These are phyloP conservation scores for Colletotrichum simmondsii DNA, from an alignment of 2,329 filamentous ascomycete genomes.

Conservation along the genomic window DNA sequence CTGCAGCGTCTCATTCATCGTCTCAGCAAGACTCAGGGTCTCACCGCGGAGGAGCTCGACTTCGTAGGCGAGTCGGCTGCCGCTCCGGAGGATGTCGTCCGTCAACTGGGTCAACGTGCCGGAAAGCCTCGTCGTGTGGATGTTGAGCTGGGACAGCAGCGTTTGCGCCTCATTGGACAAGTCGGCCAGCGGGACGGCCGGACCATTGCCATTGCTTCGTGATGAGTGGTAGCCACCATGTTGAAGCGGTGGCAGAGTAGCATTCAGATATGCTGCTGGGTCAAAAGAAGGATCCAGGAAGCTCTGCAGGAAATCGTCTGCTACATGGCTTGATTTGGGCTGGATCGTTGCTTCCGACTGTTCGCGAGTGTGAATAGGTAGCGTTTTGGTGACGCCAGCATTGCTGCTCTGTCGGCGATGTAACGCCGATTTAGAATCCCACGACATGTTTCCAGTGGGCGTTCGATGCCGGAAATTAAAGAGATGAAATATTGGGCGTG, in stretches of 20 bases:
- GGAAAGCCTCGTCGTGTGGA: conserved; percentile 86
- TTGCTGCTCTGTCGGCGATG: conserved; percentile 61
- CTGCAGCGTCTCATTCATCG: conserved; percentile 77
- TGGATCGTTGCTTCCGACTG: conserved; percentile 50
- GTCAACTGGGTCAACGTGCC: conserved; percentile 87
- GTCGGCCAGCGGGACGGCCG: conserved; percentile 73
- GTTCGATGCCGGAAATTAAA: background rate
- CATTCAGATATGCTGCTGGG: conserved; percentile 86
- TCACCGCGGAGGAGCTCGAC: conserved; percentile 94
- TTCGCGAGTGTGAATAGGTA: conserved; percentile 55
- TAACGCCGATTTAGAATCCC: conserved; percentile 48
- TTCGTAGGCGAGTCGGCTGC: conserved; percentile 90
- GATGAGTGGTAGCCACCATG: conserved; percentile 44
- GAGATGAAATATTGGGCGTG: background rate
- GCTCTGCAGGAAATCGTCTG: conserved; percentile 77
- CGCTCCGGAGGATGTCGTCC: conserved; percentile 92
- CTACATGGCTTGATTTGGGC: conserved; percentile 70
- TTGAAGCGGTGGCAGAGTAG: conserved; percentile 76
- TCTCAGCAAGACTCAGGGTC: conserved; percentile 81
- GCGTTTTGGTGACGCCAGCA: conserved; percentile 47
- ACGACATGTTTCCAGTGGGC: conserved; percentile 44
- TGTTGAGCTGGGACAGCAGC: conserved; percentile 87
- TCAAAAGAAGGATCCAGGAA: conserved; percentile 85
- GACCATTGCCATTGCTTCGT: conserved; percentile 38
- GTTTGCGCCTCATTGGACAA: conserved; percentile 84